Percentiles rank a stretch among this genome's conserved stretches.
Conservation (phyloP, 805 yeast genomes). For the Jamesozyma jinghongensis region DNA sequence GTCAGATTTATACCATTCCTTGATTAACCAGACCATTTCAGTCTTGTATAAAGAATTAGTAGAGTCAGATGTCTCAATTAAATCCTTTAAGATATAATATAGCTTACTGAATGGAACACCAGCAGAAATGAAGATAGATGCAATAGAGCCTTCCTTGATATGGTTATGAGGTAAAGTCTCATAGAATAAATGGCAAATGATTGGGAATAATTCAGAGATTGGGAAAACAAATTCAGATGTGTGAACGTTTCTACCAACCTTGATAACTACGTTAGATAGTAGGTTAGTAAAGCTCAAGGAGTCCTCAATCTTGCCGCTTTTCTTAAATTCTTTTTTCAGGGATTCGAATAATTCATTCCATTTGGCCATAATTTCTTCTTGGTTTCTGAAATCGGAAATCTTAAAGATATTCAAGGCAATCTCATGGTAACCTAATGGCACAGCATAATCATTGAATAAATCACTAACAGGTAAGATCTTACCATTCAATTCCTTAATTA, state of each 20-base stretch:
- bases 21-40: conserved; percentile 57
- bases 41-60: conserved; percentile 40
- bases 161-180: conserved; percentile 35
- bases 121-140: conserved; percentile 52
- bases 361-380: conserved; percentile 70
- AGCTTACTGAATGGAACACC: conserved; percentile 58
- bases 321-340: conserved; percentile 27
- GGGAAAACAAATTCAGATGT: conserved; percentile 77
- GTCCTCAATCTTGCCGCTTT: conserved; percentile 24
- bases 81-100: conserved; percentile 52
- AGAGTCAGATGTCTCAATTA: conserved; percentile 54
- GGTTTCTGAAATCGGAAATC: conserved; percentile 74
- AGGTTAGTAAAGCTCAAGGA: conserved; percentile 31
- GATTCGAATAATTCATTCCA: conserved; percentile 69
- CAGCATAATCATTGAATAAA: conserved; percentile 76
- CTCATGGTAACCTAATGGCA: conserved; percentile 80
- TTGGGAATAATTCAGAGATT: conserved; percentile 55
- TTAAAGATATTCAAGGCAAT: conserved; percentile 70
- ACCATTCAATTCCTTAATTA: conserved; percentile 48
- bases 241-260: conserved; percentile 54
- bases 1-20: conserved; percentile 59
- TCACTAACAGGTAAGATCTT: conserved; percentile 65
- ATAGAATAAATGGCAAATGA: conserved; percentile 48
- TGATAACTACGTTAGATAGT: conserved; percentile 32
- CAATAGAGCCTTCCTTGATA: conserved; percentile 41